Conservation (phyloP, 106 monocot genomes). For the Dendrobium catenatum region DNA sequence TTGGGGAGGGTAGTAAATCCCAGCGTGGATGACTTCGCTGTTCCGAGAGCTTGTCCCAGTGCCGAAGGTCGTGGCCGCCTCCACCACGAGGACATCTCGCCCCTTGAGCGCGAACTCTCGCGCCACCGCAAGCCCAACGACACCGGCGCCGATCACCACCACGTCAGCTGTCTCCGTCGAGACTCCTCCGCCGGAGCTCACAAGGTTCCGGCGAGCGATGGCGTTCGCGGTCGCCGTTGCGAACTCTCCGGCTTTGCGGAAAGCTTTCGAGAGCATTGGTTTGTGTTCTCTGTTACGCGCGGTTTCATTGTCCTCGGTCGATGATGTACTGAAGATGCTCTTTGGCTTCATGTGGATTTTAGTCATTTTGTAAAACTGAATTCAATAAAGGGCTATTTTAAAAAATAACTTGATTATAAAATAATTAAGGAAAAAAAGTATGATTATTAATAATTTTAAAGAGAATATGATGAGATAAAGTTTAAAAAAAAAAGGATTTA, state of each 20-base stretch:
- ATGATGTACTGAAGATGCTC: too few relatives aligned
- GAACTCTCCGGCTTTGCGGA: not conserved
- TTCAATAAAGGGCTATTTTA: too few relatives aligned
- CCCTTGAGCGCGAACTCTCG: slow-evolving; percentile 58
- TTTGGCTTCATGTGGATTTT: too few relatives aligned
- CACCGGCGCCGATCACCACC: slow-evolving; percentile 87
- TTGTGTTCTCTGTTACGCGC: not conserved
- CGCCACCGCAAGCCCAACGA: slow-evolving; percentile 76
- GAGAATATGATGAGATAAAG: too few relatives aligned
- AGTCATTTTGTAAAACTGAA: too few relatives aligned
- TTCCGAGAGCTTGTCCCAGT: slow-evolving; percentile 90
- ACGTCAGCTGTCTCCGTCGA: slow-evolving; percentile 64
- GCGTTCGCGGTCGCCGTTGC: not conserved
- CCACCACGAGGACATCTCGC: slow-evolving; percentile 75
- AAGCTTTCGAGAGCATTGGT: slow-evolving; percentile 16
- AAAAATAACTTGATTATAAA: too few relatives aligned
- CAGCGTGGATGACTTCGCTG: slow-evolving; percentile 96
- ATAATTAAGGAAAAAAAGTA: too few relatives aligned
- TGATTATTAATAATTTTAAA: too few relatives aligned
- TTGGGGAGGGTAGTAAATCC: slow-evolving; percentile 68
- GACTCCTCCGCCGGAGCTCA: not conserved
- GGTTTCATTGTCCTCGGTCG: too few relatives aligned
- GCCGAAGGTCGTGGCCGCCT: slow-evolving; percentile 74
- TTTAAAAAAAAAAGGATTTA: too few relatives aligned
- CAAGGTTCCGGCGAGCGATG: not conserved